These are phyloP conservation scores for Setaria viridis DNA, from an alignment of 202 grass and related monocot species.

Conservation along the genomic window DNA sequence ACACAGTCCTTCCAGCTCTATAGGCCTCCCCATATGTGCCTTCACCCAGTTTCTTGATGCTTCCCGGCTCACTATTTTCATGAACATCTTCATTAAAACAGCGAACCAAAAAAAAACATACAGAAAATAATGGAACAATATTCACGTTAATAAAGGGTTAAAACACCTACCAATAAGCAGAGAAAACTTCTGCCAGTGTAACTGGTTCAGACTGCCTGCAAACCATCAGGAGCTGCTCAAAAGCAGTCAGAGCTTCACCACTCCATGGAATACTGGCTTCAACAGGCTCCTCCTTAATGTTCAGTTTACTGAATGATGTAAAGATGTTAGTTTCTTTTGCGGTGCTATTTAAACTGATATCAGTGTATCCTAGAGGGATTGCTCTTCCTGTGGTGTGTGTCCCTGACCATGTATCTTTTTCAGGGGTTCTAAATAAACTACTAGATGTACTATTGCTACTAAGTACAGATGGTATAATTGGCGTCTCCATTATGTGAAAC, in stretches of 20 bases:
- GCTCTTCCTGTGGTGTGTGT: slow-evolving; percentile 24
- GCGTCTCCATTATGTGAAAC: slow-evolving; percentile 74
- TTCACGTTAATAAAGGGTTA: slow-evolving; percentile 32
- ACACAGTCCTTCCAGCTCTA: slow-evolving; percentile 77
- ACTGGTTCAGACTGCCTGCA: slow-evolving; percentile 72
- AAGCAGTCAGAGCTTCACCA: slow-evolving; percentile 72
- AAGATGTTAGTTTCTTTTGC: slow-evolving; percentile 44
- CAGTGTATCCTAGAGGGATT: slow-evolving; percentile 35
- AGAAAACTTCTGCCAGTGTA: slow-evolving; percentile 73
- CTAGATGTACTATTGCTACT: slow-evolving; percentile 43
- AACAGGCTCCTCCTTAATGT: slow-evolving; percentile 48
- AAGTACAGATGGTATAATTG: slow-evolving; percentile 51
- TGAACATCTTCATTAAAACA: slow-evolving; percentile 35
- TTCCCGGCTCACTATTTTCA: slow-evolving; percentile 64
- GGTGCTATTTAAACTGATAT: slow-evolving; percentile 36
- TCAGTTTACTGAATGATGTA: slow-evolving; percentile 54
- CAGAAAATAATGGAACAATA: slow-evolving; percentile 24
- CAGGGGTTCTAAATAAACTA: slow-evolving; percentile 47
- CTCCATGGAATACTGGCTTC: slow-evolving; percentile 42
- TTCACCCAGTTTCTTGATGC: slow-evolving; percentile 85
- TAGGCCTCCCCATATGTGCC: slow-evolving; percentile 95
- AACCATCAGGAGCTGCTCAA: slow-evolving; percentile 74
- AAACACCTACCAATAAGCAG: slow-evolving; percentile 74
- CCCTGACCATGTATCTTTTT: slow-evolving; percentile 44
- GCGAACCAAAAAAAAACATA: slow-evolving; percentile 4